Conservation (phyloP, 495 filamentous ascomycete genomes). For the Hypoxylon crocopeplum region DNA sequence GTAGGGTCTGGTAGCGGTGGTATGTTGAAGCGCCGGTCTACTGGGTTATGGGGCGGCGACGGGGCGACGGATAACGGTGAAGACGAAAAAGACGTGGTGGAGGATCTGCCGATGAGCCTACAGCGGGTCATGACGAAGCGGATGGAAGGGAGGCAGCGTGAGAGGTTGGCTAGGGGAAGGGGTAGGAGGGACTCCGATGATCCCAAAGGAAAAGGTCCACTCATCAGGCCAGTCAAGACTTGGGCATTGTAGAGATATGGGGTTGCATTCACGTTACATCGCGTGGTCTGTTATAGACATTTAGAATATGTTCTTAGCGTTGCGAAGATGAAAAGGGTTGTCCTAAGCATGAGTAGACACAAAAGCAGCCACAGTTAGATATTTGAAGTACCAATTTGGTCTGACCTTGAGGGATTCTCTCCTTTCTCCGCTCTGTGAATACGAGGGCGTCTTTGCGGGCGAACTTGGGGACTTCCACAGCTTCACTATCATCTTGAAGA, state of each 20-base stretch:
- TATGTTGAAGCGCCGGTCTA: constrained; percentile 28
- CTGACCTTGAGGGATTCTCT: too few relatives aligned
- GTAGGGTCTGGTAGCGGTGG: constrained; percentile 24
- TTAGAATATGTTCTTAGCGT: too few relatives aligned
- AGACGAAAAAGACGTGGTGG: constrained; percentile 28
- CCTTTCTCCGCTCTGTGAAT: too few relatives aligned
- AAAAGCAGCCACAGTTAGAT: too few relatives aligned
- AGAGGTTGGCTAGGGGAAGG: constrained; percentile 8
- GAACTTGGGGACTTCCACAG: too few relatives aligned
- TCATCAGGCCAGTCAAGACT: constrained; percentile 16
- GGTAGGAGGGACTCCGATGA: constrained; percentile 18
- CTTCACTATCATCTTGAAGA: too few relatives aligned
- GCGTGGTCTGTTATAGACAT: too few relatives aligned
- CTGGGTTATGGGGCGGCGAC: constrained; percentile 11
- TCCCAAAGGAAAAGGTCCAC: constrained; percentile 24
- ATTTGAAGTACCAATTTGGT: too few relatives aligned
- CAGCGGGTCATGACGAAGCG: constrained; percentile 46
- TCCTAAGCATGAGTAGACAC: too few relatives aligned
- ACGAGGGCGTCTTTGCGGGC: too few relatives aligned
- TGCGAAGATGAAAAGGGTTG: too few relatives aligned
- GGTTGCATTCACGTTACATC: too few relatives aligned
- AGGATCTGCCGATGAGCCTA: constrained; percentile 46
- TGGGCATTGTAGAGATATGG: constrained; percentile 19
- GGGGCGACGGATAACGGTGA: constrained; percentile 4
- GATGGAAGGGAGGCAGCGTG: constrained; percentile 28